Evolutionary conservation across 192 early-diverging fungal genomes (phyloP).

Genomic region (Paraglomus occultum): DNA sequence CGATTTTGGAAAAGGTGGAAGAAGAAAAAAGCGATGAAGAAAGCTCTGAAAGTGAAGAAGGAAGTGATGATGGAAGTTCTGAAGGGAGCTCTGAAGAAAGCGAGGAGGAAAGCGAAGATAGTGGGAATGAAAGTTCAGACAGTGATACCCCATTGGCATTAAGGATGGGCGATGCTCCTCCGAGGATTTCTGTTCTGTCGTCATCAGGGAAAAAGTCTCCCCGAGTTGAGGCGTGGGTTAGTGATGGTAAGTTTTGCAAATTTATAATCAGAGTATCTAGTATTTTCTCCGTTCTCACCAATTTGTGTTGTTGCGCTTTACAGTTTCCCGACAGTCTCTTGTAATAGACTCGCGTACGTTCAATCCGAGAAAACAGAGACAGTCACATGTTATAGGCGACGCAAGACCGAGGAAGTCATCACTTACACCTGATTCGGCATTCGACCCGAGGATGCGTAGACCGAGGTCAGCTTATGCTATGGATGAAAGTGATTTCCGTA

Average conservation of each 20-base stretch:
- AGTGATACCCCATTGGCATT: neutral
- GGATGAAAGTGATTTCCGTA: too few species aligned
- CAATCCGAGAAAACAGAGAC: too few species aligned
- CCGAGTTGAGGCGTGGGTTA: neutral
- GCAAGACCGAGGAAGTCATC: too few species aligned
- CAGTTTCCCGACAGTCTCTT: too few species aligned
- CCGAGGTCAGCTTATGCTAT: too few species aligned
- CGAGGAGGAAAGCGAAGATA: slow-evolving; percentile 1
- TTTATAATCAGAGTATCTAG: neutral
- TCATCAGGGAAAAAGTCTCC: neutral
- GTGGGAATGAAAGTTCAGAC: slow-evolving; percentile 1
- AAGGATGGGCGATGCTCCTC: neutral
- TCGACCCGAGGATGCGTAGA: too few species aligned
- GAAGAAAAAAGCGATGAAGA: neutral
- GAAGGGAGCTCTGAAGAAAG: slow-evolving; percentile 2
- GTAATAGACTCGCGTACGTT: too few species aligned
- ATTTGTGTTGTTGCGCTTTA: too few species aligned
- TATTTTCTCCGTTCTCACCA: too few species aligned
- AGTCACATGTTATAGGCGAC: too few species aligned
- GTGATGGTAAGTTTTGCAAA: neutral
- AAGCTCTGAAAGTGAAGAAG: neutral
- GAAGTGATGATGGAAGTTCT: neutral
- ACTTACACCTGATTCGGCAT: too few species aligned
- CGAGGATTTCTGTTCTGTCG: neutral
- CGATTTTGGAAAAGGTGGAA: neutral